A percentile compares a stretch with the other conserved stretches of the same genome.
phyloP scores from a whole-genome alignment of 2,329 filamentous ascomycete species.

The Clonostachys sp. region DNA sequence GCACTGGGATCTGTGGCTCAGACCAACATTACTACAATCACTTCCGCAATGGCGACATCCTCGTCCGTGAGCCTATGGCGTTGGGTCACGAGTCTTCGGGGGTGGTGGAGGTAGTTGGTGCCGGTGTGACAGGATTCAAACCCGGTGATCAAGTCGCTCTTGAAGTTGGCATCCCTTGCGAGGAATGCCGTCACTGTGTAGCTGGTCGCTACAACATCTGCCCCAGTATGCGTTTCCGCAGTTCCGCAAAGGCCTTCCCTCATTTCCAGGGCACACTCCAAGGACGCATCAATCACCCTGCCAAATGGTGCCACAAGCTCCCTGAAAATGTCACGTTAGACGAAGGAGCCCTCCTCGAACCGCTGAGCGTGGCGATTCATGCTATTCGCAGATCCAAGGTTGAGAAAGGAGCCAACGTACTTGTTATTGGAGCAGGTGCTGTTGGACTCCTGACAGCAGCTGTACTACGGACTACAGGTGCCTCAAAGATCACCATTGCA shows the following conservation, averaged over 20 bases:
- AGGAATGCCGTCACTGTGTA: conserved; percentile 40
- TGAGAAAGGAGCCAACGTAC: conserved; percentile 4
- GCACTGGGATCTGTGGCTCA: conserved; percentile 63
- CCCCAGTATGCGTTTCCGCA: conserved; percentile 49
- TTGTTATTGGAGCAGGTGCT: conserved; percentile 30
- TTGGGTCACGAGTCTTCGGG: conserved; percentile 80
- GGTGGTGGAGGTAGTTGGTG: conserved; percentile 61
- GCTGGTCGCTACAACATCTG: conserved; percentile 60
- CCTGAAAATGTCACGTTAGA: conserved; percentile 39
- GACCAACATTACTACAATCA: conserved; percentile 65
- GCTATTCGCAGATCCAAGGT: conserved; percentile 21
- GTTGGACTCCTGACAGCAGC: conserved; percentile 26
- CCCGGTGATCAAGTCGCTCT: conserved; percentile 71
- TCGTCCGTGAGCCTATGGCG: conserved; percentile 64
- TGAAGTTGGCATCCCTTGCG: conserved; percentile 71
- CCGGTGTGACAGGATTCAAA: conserved; percentile 48
- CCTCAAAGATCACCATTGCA: conserved; percentile 6
- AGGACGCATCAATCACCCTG: conserved; percentile 50
- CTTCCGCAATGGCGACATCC: conserved; percentile 61
- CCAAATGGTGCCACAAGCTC: conserved; percentile 35
- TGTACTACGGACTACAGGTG: conserved; percentile 24
- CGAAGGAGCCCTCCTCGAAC: conserved; percentile 44
- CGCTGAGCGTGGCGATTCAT: conserved; percentile 46
- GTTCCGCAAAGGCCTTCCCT: conserved; percentile 50
- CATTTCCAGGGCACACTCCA: conserved; percentile 57